Conservation (phyloP, 768 basidiomycete species). For the Mycena rosella region DNA sequence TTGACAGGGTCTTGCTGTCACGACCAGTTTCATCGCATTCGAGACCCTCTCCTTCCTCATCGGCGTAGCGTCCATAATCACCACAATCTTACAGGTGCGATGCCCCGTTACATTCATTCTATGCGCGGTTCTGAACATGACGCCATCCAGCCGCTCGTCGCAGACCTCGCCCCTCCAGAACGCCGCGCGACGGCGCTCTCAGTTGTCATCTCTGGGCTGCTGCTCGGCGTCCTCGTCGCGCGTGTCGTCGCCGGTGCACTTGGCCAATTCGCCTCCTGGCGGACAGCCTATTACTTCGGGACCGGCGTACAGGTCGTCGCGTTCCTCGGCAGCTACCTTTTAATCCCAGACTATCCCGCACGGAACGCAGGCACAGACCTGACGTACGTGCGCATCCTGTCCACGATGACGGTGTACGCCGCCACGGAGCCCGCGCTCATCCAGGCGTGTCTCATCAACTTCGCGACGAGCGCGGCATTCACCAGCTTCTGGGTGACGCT, state of each 20-base stretch:
- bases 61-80: constrained; percentile 75
- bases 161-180: constrained; percentile 83
- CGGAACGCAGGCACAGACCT: constrained; percentile 67
- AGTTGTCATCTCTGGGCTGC: constrained; percentile 75
- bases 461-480: constrained; percentile 72
- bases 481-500: constrained; percentile 79
- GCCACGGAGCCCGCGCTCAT: constrained; percentile 85
- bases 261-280: constrained; percentile 77
- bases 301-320: constrained; percentile 77
- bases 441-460: constrained; percentile 73
- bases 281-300: constrained; percentile 82
- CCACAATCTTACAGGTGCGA: constrained; percentile 71
- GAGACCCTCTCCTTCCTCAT: constrained; percentile 78
- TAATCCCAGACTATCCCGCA: constrained; percentile 86
- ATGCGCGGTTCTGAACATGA: not conserved
- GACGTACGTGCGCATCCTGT: constrained; percentile 76
- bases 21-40: constrained; percentile 68
- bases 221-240: constrained; percentile 80
- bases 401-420: constrained; percentile 82
- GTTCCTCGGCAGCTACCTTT: constrained; percentile 67
- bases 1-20: constrained; percentile 68
- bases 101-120: too few relatives aligned
- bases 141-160: constrained; percentile 68
- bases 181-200: constrained; percentile 82
- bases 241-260: constrained; percentile 83